Base-by-base conservation (phyloP, 352 stramenopile genomes). In the Phytophthora syringae region DNA sequence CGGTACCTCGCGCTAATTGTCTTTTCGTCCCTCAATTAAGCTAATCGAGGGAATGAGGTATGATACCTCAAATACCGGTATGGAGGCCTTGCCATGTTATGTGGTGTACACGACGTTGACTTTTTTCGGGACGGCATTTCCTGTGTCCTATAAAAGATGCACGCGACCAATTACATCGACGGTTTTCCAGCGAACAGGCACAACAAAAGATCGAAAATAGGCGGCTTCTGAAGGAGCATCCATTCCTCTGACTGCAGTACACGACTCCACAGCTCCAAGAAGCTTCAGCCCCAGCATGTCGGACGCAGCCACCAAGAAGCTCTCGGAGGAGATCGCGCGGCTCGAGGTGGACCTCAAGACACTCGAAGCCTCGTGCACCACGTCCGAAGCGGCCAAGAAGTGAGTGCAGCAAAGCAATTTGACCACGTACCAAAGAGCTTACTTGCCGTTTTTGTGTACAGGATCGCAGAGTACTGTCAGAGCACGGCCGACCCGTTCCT, bases 311-410 rank as follows among this genome's bases (percentile, higher is more conserved):
- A 75, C 78, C 39, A 93, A 93, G 80, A 93, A 93, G 77, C 80
- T 93, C 22, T 52, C 78, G 51, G 85, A 93, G 52, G 84, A 92
- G 70, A 86, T 93, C 40, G 79, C 88, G 60, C 82, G 82, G 18
- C 79, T 91, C 30, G 82, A 93, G 63, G 65, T 89, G 34, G 85
- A 93, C 64, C 79, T 93, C 57, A 90, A 92, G 79, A 90, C 82
- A 47, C 74, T 93, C 58, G 79, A 92, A 64, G 78, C 74, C 44
- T 83, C 85, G 27, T 90, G 83, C 74, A 92, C 85, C 36, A 93
- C 85, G 25, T 87, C 80, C 30, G 85, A 93, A 65, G 85, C 85
- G 42, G 80, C 80, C 47, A 93, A 92, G 42, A 93, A 93, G 85
- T 93, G 70, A 28, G 79, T 61, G 32, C 32, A 18, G 4, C 36